Evolutionary conservation across 495 filamentous ascomycete genomes (phyloP), one percentile per base, ranked within the genome.

Genomic region (Penicillium robsamsonii): DNA sequence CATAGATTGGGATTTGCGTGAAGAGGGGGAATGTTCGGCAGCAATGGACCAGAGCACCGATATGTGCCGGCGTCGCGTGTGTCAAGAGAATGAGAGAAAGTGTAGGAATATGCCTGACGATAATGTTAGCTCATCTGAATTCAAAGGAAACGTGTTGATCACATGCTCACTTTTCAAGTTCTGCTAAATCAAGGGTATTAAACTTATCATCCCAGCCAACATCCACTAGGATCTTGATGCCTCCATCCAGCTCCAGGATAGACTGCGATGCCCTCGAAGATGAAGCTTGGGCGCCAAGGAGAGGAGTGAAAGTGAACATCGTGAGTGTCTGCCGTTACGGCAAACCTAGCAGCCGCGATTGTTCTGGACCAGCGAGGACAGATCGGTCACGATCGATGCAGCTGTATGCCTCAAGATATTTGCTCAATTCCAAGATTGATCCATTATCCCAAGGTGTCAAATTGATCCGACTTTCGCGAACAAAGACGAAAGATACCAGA

Each of bases 121-220:
- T 22, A n/a, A 45, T 42, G 5, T 46, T 20, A 46, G 17, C 45
- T 65, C 59, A 64, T 66, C 9, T 49, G 6, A 12, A 35, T 30
- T 38, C 8, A 55, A n/a, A 40, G 20, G 18, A 31, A 50, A 13
- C 49, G 17, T n/a, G 10, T 44, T 29, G 42, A 27, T 35, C 35
- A 53, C 43, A 33, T 40, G 55, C 85, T 65, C 79, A 95, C 90
- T 89, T 92, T 73, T 97, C 94, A 54, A 99, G 77, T 72, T 90
- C 89, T 60, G 83, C 84, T 31, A 98, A 79, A 75, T 91, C 87
- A 53, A 79, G 79, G 17, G 83, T 81, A 65, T 95, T 88, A 65
- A 99, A 97, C 17, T 81, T 78, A 67, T 92, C 89, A 66, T 97
- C 92, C 94, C 94, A 99, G 54, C 94, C 94, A 33, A 96, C 90